A percentile compares a stretch with the other conserved stretches of the same genome.
phyloP scores from a whole-genome alignment of 768 basidiomycete species.

The Mycena filopes region DNA sequence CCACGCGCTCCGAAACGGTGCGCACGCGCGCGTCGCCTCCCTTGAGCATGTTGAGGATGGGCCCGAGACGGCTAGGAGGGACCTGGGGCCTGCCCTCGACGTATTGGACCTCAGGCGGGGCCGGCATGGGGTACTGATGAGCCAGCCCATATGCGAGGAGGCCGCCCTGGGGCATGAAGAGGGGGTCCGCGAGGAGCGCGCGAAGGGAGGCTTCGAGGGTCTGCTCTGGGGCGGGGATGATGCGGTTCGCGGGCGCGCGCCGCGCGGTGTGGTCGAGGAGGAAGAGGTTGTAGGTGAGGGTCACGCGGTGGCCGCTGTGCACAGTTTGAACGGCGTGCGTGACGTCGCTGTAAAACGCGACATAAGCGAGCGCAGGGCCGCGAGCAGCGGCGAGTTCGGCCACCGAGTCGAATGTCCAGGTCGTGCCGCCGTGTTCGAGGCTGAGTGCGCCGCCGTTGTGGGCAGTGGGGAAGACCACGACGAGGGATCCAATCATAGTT shows the following conservation, averaged over 20 bases:
- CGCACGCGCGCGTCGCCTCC: too few species aligned
- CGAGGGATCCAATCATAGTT: constrained; percentile 63
- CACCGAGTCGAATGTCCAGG: constrained; percentile 49
- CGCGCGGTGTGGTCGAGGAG: constrained; percentile 3
- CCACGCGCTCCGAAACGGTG: too few species aligned
- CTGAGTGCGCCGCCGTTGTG: constrained; percentile 52
- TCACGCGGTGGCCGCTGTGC: constrained; percentile 56
- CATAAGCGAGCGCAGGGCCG: constrained; percentile 45
- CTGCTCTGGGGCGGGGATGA: not conserved
- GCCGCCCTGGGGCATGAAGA: constrained; percentile 14
- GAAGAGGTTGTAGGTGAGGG: constrained; percentile 58
- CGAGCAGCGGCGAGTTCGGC: constrained; percentile 1
- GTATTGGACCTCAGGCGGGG: too few species aligned
- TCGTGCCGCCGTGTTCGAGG: constrained; percentile 39
- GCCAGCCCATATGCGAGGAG: constrained; percentile 19
- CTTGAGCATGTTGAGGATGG: constrained; percentile 16
- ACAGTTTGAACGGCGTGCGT: too few species aligned
- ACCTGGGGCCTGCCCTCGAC: not conserved
- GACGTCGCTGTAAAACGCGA: too few species aligned
- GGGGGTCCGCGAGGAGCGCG: constrained; percentile 5
- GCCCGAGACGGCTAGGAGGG: not conserved
- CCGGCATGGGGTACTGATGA: constrained; percentile 23
- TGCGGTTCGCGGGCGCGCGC: not conserved
- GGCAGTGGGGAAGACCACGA: constrained; percentile 56
- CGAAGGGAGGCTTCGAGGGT: not conserved